Evolutionary conservation across 2,329 filamentous ascomycete genomes (phyloP).

Genomic region (Aspergillus eucalypticola): DNA sequence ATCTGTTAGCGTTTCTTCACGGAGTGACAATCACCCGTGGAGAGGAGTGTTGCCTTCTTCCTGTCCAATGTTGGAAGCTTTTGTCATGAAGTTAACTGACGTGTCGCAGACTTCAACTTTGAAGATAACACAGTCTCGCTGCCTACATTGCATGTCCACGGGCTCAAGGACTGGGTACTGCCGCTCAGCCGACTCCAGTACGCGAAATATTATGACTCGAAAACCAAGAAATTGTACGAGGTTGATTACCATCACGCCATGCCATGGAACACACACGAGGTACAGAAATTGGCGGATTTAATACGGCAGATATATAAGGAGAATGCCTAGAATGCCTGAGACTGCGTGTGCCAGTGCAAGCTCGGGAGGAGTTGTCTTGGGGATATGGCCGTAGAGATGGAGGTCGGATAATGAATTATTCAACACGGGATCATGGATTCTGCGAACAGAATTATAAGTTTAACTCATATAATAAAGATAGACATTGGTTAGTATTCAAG

Average conservation of each 20-base stretch:
- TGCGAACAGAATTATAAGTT: no score
- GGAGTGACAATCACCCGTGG: neutral
- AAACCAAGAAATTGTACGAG: slow-evolving; percentile 16
- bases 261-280: slow-evolving; percentile 25
- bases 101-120: neutral
- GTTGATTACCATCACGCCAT: slow-evolving; percentile 29
- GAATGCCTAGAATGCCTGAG: neutral
- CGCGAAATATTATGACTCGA: slow-evolving; percentile 16
- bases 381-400: neutral
- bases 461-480: no score
- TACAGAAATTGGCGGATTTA: slow-evolving; percentile 16
- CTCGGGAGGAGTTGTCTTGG: no score
- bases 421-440: no score
- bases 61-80: no score
- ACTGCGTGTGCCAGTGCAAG: no score
- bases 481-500: no score
- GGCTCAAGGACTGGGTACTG: slow-evolving; percentile 22
- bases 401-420: no score
- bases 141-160: slow-evolving; percentile 26
- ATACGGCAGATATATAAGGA: slow-evolving; percentile 18
- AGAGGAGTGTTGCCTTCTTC: no score
- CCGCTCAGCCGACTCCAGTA: slow-evolving; percentile 19
- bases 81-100: neutral
- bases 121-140: slow-evolving; percentile 9
- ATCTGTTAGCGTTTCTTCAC: no score